phyloP scores from a whole-genome alignment of 495 filamentous ascomycete species.

The Apiosordaria backusii region DNA sequence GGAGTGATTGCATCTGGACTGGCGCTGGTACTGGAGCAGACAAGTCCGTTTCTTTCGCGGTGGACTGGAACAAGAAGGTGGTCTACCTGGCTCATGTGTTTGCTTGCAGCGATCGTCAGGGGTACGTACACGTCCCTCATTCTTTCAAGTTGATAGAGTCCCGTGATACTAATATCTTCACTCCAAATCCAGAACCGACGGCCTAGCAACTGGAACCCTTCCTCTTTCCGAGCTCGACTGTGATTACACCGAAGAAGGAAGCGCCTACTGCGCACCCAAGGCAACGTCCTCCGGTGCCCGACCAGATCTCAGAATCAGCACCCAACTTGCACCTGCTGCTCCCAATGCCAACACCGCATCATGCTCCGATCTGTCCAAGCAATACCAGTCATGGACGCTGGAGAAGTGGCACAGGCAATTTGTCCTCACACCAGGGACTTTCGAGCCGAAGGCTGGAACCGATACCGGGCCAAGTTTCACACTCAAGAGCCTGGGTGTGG shows the following conservation, averaged over 20 bases:
- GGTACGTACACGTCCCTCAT: constrained; percentile 25
- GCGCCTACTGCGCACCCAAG: constrained; percentile 28
- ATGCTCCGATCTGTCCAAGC: constrained; percentile 26
- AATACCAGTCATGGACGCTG: constrained; percentile 39
- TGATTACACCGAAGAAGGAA: constrained; percentile 20
- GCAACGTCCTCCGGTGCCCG: constrained; percentile 13
- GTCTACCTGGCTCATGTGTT: constrained; percentile 40
- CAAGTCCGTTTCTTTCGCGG: constrained; percentile 35
- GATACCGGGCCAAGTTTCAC: constrained; percentile 40
- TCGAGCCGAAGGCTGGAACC: neutral
- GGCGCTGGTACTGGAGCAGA: constrained; percentile 35
- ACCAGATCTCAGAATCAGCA: constrained; percentile 24
- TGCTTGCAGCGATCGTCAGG: constrained; percentile 34
- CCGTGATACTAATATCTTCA: constrained; percentile 2
- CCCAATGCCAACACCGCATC: constrained; percentile 15
- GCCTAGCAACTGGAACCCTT: constrained; percentile 35
- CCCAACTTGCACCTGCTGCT: constrained; percentile 12
- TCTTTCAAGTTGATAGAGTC: neutral
- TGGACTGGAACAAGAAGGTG: constrained; percentile 38
- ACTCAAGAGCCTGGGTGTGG: constrained; percentile 26
- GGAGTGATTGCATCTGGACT: constrained; percentile 43
- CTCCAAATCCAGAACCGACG: constrained; percentile 25
- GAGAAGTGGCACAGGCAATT: constrained; percentile 36
- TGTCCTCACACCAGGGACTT: constrained; percentile 27
- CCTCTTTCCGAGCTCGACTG: constrained; percentile 33